These are phyloP conservation scores for Pinus albicaulis DNA, from an alignment of 75 land plant genomes.

Conservation along the genomic window DNA sequence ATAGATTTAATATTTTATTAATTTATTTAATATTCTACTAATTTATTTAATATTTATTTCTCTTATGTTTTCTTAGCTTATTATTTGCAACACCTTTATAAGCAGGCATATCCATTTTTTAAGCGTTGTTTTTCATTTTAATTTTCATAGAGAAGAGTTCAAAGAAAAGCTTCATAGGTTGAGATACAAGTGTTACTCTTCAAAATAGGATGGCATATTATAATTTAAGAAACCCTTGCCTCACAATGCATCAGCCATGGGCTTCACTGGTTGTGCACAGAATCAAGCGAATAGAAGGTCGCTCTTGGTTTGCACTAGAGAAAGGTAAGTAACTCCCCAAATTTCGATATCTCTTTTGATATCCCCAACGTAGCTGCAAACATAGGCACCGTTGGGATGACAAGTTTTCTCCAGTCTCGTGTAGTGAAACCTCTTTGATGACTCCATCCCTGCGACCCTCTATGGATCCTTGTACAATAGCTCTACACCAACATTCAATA, in stretches of 20 bases:
- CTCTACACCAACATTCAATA: too few relatives aligned
- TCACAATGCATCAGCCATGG: conserved; percentile 98
- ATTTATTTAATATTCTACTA: too few relatives aligned
- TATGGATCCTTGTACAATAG: too few relatives aligned
- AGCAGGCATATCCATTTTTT: background rate
- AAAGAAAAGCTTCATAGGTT: background rate
- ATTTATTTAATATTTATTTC: too few relatives aligned
- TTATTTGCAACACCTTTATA: background rate
- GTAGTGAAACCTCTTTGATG: too few relatives aligned
- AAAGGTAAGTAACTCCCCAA: conserved; percentile 32
- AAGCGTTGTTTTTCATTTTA: background rate
- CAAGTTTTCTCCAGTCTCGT: too few relatives aligned
- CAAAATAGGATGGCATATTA: background rate
- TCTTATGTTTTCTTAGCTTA: too few relatives aligned
- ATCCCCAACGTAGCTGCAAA: too few relatives aligned
- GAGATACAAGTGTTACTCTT: too few relatives aligned
- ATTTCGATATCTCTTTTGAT: background rate
- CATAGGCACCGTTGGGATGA: too few relatives aligned
- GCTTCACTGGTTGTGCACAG: conserved; percentile 89
- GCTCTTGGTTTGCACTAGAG: conserved; percentile 86
- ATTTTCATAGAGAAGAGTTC: background rate
- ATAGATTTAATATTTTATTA: too few relatives aligned
- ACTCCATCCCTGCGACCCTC: too few relatives aligned
- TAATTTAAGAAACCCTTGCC: conserved; percentile 55
- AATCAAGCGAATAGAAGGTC: conserved; percentile 92